Evolutionary conservation across 2,329 filamentous ascomycete species (phyloP), one percentile per base, ranked within the genome.

Genomic region (Xylariaceae sp.): DNA sequence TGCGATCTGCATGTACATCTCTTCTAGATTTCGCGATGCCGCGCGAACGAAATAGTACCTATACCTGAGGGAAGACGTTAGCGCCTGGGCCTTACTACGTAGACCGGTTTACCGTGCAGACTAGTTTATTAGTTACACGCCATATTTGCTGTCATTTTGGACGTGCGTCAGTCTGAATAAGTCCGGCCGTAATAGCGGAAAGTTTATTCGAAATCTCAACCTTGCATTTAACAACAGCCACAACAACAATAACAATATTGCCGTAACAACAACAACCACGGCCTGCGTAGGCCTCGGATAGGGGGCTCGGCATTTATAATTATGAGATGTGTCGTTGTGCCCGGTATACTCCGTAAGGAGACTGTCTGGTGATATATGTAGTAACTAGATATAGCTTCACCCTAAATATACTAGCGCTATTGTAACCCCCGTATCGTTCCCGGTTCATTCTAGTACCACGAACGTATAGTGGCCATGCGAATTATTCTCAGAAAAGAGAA

Each of bases 151-250:
- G 32, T 37, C 32, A 37, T 10, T 4, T 37, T 16, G 32, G 32
- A 12, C 32, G 14, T 37, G 32, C 32, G 7, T 42, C 50, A 42
- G 37, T 43, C 50, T 41, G 18, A 19, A 44, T 42, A 20, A 37
- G 37, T 18, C 21, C 21, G 21, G 42, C 20, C 40, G 26, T 57
- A 50, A 20, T 64, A 63, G 62, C 52, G 62, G 42, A 63, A 64
- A 64, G 60, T 37, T 14, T 37, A 37, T 37, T 37, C 6, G 32
- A 16, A 3, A 12, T 37, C 32, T 16, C 32, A 37, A 37, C 32
- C 32, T 37, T 37, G 32, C 32, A 37, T 12, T 37, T 37, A 10
- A 16, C 32, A 10, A 29, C 10, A 10, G 26, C n/a, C n/a, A n/a
- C n/a, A n/a, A n/a, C n/a, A n/a, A n/a, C n/a, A 26, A 26, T 9